Evolutionary conservation across 768 basidiomycete genomes (phyloP).

Genomic region (Kondoa subrosea): DNA sequence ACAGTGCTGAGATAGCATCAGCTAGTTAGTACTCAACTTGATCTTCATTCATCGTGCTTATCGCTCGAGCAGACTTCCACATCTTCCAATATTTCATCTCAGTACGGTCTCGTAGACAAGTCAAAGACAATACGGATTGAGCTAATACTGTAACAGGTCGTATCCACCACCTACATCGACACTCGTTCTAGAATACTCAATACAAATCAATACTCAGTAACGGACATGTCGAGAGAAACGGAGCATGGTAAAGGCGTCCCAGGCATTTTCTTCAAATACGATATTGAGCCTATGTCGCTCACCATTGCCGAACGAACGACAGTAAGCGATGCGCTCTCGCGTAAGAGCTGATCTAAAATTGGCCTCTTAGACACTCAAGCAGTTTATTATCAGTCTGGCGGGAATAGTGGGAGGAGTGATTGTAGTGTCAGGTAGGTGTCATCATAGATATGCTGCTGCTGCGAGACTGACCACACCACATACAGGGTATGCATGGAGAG

Average conservation of each 20-base stretch:
- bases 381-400: constrained; percentile 63
- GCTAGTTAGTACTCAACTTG: constrained; percentile 41
- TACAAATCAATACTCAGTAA: constrained; percentile 85
- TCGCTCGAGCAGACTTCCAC: constrained; percentile 8
- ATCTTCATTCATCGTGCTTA: neutral
- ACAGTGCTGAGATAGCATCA: constrained; percentile 58
- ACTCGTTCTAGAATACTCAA: constrained; percentile 39
- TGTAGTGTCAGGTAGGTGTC: constrained; percentile 43
- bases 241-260: constrained; percentile 64
- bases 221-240: constrained; percentile 66
- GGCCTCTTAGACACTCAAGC: constrained; percentile 39
- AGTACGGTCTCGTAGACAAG: neutral
- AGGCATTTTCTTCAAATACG: constrained; percentile 89
- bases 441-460: neutral
- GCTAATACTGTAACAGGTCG: constrained; percentile 38
- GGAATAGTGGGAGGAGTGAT: constrained; percentile 91
- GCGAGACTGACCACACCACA: neutral
- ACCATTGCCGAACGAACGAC: constrained; percentile 79
- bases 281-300: constrained; percentile 74
- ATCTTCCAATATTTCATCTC: constrained; percentile 21
- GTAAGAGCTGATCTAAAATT: neutral
- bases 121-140: too few species aligned
- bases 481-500: constrained; percentile 5
- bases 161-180: constrained; percentile 69
- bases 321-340: neutral